A percentile compares a stretch with the other conserved stretches of the same genome.
Evolutionary conservation across 306 rosid genomes (phyloP).

Genomic region (Neltuma alba): DNA sequence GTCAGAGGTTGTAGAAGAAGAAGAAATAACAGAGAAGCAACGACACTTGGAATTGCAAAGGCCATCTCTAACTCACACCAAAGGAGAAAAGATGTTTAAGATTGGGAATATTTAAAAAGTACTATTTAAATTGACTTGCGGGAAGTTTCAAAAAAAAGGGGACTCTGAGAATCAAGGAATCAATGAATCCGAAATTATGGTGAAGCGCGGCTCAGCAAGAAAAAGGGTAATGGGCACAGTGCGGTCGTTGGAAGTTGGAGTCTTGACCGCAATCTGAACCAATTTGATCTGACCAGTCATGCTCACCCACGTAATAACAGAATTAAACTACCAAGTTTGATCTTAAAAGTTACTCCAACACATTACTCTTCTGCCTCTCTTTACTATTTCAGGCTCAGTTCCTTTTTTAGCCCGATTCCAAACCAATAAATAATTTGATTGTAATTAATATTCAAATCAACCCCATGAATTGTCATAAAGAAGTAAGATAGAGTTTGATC

Average conservation of each 20-base stretch:
- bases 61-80: conserved; percentile 49
- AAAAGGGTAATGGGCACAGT: neutral
- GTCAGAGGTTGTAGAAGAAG: conserved; percentile 43
- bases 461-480: neutral
- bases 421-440: neutral
- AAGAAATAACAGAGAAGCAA: conserved; percentile 43
- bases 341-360: neutral
- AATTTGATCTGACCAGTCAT: conserved; percentile 1
- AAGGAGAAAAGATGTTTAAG: neutral
- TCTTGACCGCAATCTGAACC: neutral
- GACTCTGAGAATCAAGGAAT: neutral
- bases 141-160: conserved; percentile 9
- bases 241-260: conserved; percentile 47
- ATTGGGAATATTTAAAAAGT: neutral
- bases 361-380: neutral
- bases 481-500: neutral
- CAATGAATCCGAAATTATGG: neutral
- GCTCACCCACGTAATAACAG: conserved; percentile 10
- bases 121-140: neutral
- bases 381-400: neutral
- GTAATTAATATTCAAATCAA: neutral
- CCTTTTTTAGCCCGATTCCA: neutral
- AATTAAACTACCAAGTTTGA: neutral
- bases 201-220: conserved; percentile 23
- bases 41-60: conserved; percentile 17